Percentiles rank a stretch among this genome's conserved stretches.
Conservation (phyloP, 2,329 filamentous ascomycete species). For the Aureobasidium subglaciale region DNA sequence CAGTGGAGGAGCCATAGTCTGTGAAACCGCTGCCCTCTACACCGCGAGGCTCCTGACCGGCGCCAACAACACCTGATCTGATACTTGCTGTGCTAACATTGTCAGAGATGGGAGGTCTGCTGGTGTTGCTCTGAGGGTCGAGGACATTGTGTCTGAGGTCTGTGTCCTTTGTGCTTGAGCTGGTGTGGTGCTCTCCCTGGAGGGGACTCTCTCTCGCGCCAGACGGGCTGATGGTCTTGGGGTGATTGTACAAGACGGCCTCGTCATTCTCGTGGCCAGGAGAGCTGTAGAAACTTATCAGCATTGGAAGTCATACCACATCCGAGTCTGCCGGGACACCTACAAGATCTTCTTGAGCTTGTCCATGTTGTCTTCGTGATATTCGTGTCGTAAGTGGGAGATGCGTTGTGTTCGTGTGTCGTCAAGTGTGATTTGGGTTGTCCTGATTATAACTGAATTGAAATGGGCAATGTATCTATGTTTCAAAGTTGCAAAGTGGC, state of each 20-base stretch:
- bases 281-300: constrained; percentile 19
- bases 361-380: constrained; percentile 26
- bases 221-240: constrained; percentile 11
- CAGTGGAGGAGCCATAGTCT: constrained; percentile 14
- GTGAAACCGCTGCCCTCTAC: neutral
- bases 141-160: constrained; percentile 8
- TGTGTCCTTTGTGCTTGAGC: neutral
- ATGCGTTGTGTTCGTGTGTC: neutral
- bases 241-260: constrained; percentile 30
- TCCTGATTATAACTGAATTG: neutral
- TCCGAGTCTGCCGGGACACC: constrained; percentile 16
- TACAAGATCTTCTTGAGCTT: constrained; percentile 40
- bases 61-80: constrained; percentile 35
- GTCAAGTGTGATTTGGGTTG: neutral
- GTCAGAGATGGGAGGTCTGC: constrained; percentile 14
- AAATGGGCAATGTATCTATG: neutral
- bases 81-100: constrained; percentile 30
- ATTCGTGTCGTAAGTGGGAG: neutral
- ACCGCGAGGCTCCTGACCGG: constrained; percentile 4
- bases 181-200: neutral
- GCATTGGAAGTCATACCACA: neutral
- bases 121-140: constrained; percentile 19
- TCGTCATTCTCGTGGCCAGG: constrained; percentile 29
- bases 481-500: neutral
- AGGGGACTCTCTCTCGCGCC: neutral